A percentile compares a stretch with the other conserved stretches of the same genome.
Conservation (phyloP, 148 eudicot species). For the Polygonum maritimum region DNA sequence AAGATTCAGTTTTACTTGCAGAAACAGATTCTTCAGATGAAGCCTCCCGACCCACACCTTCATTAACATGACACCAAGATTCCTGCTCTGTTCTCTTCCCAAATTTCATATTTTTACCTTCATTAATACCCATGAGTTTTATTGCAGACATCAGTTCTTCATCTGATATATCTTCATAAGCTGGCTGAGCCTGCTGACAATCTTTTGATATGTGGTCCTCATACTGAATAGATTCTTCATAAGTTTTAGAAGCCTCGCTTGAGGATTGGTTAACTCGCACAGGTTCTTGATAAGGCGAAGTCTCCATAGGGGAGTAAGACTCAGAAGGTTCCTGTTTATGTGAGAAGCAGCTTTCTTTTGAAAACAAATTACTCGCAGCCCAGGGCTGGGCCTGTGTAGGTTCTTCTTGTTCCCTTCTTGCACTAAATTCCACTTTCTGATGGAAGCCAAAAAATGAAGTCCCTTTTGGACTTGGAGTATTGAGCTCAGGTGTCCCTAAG, state of each 20-base stretch:
- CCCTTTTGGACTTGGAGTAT: slow-evolving; percentile 34
- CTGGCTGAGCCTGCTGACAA: slow-evolving; percentile 10
- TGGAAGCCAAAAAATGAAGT: slow-evolving; percentile 27
- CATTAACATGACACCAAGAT: slow-evolving; percentile 19
- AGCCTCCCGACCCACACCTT: slow-evolving; percentile 22
- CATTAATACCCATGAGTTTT: slow-evolving; percentile 41
- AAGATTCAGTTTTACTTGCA: slow-evolving; percentile 60
- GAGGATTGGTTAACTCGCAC: slow-evolving; percentile 22
- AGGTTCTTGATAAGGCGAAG: slow-evolving; percentile 66
- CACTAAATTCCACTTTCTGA: slow-evolving; percentile 32
- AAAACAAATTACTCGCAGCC: slow-evolving; percentile 24
- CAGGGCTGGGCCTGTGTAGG: slow-evolving; percentile 23
- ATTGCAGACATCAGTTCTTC: slow-evolving; percentile 51
- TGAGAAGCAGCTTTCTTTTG: slow-evolving; percentile 27
- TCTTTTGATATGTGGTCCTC: slow-evolving; percentile 21
- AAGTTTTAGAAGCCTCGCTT: slow-evolving; percentile 39
- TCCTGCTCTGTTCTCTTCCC: slow-evolving; percentile 20
- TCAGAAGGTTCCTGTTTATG: slow-evolving; percentile 36
- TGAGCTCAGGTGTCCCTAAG: slow-evolving; percentile 34
- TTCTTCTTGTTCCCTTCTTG: slow-evolving; percentile 45
- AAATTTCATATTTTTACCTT: slow-evolving; percentile 24
- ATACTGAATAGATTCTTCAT: slow-evolving; percentile 26
- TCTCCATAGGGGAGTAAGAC: slow-evolving; percentile 83
- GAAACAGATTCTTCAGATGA: slow-evolving; percentile 32
- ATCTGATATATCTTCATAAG: slow-evolving; percentile 25